phyloP scores from a whole-genome alignment of 163 green algal species.

The Scenedesmus sp. region DNA sequence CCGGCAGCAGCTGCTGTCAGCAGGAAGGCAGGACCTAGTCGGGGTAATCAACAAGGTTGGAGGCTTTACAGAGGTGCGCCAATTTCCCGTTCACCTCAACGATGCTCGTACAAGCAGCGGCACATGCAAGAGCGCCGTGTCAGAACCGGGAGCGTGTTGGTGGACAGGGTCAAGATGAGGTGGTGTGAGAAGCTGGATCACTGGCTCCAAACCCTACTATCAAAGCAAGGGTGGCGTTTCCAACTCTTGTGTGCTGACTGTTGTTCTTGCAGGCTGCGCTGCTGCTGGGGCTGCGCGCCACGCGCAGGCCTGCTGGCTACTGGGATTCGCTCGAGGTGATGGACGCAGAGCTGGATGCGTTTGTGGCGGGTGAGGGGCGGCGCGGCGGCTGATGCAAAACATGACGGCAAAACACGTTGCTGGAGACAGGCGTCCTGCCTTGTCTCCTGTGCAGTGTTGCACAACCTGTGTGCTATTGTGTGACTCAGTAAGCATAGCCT shows the following conservation, averaged over 20 bases:
- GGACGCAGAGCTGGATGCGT: slow-evolving; percentile 40
- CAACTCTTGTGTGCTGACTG: background rate
- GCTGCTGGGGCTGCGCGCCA: slow-evolving; percentile 15
- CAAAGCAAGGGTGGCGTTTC: background rate
- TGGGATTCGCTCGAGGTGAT: slow-evolving; percentile 28
- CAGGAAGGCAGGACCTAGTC: slow-evolving; percentile 25
- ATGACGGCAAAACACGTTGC: no score
- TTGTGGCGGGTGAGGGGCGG: slow-evolving; percentile 43
- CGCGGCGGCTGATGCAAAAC: no score
- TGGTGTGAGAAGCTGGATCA: no score
- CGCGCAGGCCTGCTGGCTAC: slow-evolving; percentile 38
- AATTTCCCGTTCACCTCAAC: no score
- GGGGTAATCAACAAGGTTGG: slow-evolving; percentile 2
- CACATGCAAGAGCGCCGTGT: no score
- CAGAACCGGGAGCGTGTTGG: no score
- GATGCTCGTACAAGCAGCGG: no score
- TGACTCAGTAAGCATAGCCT: no score
- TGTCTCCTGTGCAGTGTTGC: no score
- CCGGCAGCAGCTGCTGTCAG: slow-evolving; percentile 35
- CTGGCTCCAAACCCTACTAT: background rate
- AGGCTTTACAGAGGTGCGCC: slow-evolving; percentile 37
- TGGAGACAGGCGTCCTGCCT: no score
- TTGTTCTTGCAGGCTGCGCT: background rate
- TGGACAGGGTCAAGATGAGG: no score
- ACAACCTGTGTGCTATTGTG: background rate